phyloP scores from a whole-genome alignment of 208 protist genomes.

The Crithidia expoeki region DNA sequence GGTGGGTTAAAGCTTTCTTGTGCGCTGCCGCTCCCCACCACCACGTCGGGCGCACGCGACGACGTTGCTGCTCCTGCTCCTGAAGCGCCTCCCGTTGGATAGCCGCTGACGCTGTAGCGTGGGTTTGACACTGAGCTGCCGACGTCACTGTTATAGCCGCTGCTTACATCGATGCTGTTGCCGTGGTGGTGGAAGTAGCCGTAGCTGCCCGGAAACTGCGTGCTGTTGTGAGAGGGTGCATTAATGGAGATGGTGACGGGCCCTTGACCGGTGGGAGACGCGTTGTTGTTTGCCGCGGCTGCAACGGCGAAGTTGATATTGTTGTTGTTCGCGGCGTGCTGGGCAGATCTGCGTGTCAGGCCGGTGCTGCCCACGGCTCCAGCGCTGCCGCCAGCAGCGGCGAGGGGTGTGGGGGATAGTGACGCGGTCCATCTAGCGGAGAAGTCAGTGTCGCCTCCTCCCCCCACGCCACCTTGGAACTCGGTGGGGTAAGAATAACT shows the following conservation, averaged over 20 bases:
- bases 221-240: background rate
- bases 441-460: constrained; percentile 24
- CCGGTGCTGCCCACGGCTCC: constrained; percentile 22
- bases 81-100: background rate
- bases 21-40: background rate
- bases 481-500: constrained; percentile 33
- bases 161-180: constrained; percentile 45
- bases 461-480: constrained; percentile 7
- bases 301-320: background rate
- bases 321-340: constrained; percentile 10
- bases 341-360: constrained; percentile 33
- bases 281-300: background rate
- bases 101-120: constrained; percentile 5
- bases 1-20: background rate
- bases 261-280: constrained; percentile 5
- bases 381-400: background rate
- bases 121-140: constrained; percentile 34
- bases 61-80: background rate
- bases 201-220: constrained; percentile 30
- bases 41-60: background rate
- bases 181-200: constrained; percentile 53
- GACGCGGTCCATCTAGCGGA: background rate
- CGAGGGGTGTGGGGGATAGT: constrained; percentile 1
- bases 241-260: constrained; percentile 13
- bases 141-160: constrained; percentile 51